phyloP scores from a whole-genome alignment of 345 rosid species.

The Carallia brachiata region DNA sequence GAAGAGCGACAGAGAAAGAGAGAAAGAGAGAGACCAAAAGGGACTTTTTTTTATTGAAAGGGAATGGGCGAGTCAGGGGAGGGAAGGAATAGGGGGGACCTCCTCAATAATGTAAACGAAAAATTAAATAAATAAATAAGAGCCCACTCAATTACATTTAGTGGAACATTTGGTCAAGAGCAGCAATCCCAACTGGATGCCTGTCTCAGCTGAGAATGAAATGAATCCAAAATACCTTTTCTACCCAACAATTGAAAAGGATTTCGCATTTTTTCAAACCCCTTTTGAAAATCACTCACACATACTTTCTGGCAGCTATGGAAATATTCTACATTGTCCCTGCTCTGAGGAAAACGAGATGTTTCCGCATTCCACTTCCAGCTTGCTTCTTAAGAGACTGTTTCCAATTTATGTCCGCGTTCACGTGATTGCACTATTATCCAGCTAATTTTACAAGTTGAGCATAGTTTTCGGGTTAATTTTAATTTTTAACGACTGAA shows the following conservation, averaged over 20 bases:
- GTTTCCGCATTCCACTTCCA: too few species aligned
- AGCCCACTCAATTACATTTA: slow-evolving; percentile 37
- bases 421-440: too few species aligned
- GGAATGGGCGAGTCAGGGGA: neutral
- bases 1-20: too few species aligned
- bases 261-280: slow-evolving; percentile 20
- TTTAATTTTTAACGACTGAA: neutral
- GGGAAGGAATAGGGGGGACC: slow-evolving; percentile 17
- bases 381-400: too few species aligned
- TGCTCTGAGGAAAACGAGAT: neutral
- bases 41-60: neutral
- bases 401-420: too few species aligned
- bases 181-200: slow-evolving; percentile 28
- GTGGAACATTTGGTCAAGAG: slow-evolving; percentile 24
- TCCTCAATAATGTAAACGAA: slow-evolving; percentile 18
- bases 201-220: slow-evolving; percentile 12
- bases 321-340: slow-evolving; percentile 9
- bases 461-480: too few species aligned
- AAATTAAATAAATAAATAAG: slow-evolving; percentile 1
- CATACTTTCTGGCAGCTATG: slow-evolving; percentile 17
- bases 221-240: slow-evolving; percentile 18
- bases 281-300: slow-evolving; percentile 17
- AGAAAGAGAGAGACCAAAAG: too few species aligned
- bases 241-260: slow-evolving; percentile 23
- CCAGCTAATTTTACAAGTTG: neutral